Percentiles rank a stretch among this genome's conserved stretches.
Evolutionary conservation across 345 rosid species (phyloP).

Genomic region (Acer saccharum): DNA sequence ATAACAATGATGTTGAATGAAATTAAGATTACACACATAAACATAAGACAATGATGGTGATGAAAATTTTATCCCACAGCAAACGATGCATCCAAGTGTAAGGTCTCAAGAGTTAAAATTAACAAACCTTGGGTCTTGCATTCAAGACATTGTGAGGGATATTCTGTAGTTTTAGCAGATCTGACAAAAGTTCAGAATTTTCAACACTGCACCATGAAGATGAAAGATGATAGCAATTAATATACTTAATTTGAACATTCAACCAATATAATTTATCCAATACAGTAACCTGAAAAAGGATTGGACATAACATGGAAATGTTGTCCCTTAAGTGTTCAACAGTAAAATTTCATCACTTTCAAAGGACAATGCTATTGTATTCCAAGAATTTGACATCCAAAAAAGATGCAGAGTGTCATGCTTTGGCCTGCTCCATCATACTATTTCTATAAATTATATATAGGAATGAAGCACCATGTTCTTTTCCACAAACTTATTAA

Average conservation of each 20-base stretch:
- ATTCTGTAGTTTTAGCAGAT: constrained; percentile 71
- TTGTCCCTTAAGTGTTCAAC: not conserved
- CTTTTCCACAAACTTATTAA: not conserved
- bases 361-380: not conserved
- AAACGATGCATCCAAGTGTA: constrained; percentile 6
- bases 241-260: constrained; percentile 13
- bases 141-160: constrained; percentile 93
- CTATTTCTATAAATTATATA: not conserved
- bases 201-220: constrained; percentile 74
- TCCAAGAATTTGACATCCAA: not conserved
- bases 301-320: not conserved
- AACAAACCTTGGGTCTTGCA: constrained; percentile 90
- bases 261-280: constrained; percentile 8
- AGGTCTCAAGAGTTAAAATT: constrained; percentile 9
- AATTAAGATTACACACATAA: constrained; percentile 11
- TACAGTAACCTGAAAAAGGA: not conserved
- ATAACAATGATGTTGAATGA: constrained; percentile 13
- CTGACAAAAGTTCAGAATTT: constrained; percentile 89
- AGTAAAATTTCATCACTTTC: not conserved
- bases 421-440: not conserved
- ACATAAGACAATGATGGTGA: not conserved
- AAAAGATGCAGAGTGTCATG: not conserved
- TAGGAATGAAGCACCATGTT: not conserved
- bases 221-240: constrained; percentile 7
- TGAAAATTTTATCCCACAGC: not conserved